phyloP scores from a whole-genome alignment of 164 flowering plant genomes.

The Liriodendron chinense region DNA sequence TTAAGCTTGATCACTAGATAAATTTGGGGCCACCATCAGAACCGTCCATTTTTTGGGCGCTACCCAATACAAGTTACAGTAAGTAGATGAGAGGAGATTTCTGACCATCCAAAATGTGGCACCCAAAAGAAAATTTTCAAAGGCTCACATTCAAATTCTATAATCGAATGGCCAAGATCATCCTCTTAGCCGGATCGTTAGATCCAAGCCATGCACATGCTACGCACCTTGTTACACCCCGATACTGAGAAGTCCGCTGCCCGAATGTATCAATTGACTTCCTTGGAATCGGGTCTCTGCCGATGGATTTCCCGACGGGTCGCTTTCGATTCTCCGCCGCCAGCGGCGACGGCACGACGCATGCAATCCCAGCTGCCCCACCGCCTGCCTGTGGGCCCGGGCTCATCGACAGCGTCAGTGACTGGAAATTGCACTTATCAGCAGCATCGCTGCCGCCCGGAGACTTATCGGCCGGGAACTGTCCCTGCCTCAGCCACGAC shows the following conservation, averaged over 20 bases:
- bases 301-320: slow-evolving; percentile 21
- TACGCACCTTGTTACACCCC: slow-evolving; percentile 83
- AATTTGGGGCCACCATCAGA: too few relatives aligned
- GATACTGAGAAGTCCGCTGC: slow-evolving; percentile 84
- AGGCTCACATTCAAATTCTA: too few relatives aligned
- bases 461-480: slow-evolving; percentile 21
- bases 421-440: slow-evolving; percentile 18
- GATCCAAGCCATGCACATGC: background rate
- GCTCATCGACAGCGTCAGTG: slow-evolving; percentile 52
- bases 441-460: slow-evolving; percentile 2
- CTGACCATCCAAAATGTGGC: too few relatives aligned
- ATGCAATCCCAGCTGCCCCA: background rate
- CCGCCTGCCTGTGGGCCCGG: slow-evolving; percentile 20
- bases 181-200: too few relatives aligned
- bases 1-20: too few relatives aligned
- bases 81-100: too few relatives aligned
- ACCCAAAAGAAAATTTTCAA: too few relatives aligned
- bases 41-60: too few relatives aligned
- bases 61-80: too few relatives aligned
- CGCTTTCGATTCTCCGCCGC: slow-evolving; percentile 36
- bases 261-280: slow-evolving; percentile 86
- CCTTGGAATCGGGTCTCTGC: slow-evolving; percentile 51
- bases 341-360: slow-evolving; percentile 13
- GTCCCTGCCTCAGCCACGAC: slow-evolving; percentile 57
- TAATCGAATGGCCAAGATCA: too few relatives aligned